A percentile compares a stretch with the other conserved stretches of the same genome.
phyloP scores from a whole-genome alignment of 2,329 filamentous ascomycete species.

The Stenocarpella maydis region DNA sequence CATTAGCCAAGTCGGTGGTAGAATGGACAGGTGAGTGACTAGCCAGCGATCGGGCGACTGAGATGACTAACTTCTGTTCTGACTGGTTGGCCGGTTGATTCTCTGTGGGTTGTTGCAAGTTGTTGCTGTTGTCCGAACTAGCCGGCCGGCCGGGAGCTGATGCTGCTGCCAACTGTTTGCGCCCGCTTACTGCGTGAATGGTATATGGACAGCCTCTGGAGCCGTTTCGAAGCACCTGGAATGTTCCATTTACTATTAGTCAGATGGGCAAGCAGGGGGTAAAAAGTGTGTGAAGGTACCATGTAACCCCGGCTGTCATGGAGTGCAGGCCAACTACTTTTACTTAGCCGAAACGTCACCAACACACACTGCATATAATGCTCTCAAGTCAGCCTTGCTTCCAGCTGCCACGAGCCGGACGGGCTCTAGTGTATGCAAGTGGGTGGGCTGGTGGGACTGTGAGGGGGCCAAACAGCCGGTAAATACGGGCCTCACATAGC shows the following conservation, averaged over 20 bases:
- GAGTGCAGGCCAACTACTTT: no score
- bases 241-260: neutral
- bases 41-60: neutral
- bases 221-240: neutral
- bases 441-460: no score
- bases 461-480: no score
- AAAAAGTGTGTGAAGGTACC: no score
- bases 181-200: neutral
- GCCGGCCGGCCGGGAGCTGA: no score
- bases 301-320: no score
- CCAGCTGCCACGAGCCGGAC: neutral
- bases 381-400: neutral
- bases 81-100: neutral
- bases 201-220: neutral
- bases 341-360: neutral
- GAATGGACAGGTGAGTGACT: neutral
- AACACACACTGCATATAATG: neutral
- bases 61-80: neutral
- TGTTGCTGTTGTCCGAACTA: neutral
- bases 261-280: no score
- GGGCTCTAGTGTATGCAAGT: no score
- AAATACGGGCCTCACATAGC: neutral
- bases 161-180: slow-evolving; percentile 1
- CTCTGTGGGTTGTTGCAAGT: neutral
- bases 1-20: neutral